A percentile compares a stretch with the other conserved stretches of the same genome.
phyloP scores from a whole-genome alignment of 2,329 filamentous ascomycete species.

The Leptographium wingfieldii region DNA sequence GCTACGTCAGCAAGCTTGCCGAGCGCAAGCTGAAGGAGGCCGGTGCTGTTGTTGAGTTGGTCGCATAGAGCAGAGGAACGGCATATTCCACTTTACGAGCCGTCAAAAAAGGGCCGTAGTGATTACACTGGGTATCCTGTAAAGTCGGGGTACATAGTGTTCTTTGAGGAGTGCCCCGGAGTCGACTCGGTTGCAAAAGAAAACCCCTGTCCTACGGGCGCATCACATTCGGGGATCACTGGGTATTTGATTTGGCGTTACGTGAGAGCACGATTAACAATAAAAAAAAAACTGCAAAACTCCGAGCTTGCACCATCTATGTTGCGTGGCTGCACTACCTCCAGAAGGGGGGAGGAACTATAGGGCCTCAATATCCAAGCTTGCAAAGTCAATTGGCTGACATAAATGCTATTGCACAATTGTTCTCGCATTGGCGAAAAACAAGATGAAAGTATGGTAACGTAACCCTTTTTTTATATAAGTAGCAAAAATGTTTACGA shows the following conservation, averaged over 20 bases:
- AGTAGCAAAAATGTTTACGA: background rate
- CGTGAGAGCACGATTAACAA: conserved; percentile 1
- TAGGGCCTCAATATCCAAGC: no score
- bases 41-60: conserved; percentile 89
- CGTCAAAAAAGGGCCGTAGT: background rate
- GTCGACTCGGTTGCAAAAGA: background rate
- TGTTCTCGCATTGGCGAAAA: no score
- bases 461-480: background rate
- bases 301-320: background rate
- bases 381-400: no score
- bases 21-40: conserved; percentile 99
- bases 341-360: background rate
- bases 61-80: conserved; percentile 50
- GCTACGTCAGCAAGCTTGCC: conserved; percentile 90
- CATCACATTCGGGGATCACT: background rate
- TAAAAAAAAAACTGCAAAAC: background rate
- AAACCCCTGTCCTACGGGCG: background rate
- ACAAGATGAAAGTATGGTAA: background rate
- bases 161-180: background rate
- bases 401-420: no score
- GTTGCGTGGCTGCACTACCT: background rate
- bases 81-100: background rate
- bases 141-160: background rate
- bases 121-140: background rate
- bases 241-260: conserved; percentile 5